Base-by-base conservation (phyloP, 805 yeast genomes). In the Geotrichum ghanense region DNA sequence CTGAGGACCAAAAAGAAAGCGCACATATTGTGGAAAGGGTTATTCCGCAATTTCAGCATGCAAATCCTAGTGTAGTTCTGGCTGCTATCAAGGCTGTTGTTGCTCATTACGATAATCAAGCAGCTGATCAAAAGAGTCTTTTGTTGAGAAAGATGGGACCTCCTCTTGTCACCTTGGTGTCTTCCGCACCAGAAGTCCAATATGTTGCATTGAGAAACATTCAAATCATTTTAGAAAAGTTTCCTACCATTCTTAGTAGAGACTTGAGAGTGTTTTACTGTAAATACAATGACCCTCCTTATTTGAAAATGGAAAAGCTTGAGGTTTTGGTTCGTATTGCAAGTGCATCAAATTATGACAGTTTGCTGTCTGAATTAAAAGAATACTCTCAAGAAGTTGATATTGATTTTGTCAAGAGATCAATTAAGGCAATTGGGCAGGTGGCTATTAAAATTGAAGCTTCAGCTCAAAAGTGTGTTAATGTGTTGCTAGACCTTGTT, bases 1-100 rank as follows among this genome's bases (percentile, higher is more conserved):
- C 94, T 0, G 56, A 60, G 1, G 75, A 72, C 42, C 61, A 68
- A 2, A 68, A 73, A 14, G 95, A 89, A 60, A 88, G 95, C 1
- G 78, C 75, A 50, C 88, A 85, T 58, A 85, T 90, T 46, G 75
- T 90, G 51, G 97, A 90, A 57, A 74, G 95, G 51, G 88, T 87
- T 7, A 76, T 85, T 7, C 97, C 98, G 12, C 97, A 92, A 66
- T 75, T 90, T 58, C 98, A 90, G 68, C 98, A 90, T 63, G 97
- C 85, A 21, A 90, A 90, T 62, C 95, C 98, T 0, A 85, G 95
- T 3, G 97, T 92, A 19, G 97, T 92, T 2, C 68, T 90, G 53
- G 76, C 86, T 22, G 76, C 96, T 1, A 78, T 92, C 51, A 86
- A 88, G 59, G 87, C 84, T 2, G 78, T 89, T 4, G 61, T 90